Base-by-base conservation (phyloP, 441 rosid genomes). In the Pelargonium exstipulatum region DNA sequence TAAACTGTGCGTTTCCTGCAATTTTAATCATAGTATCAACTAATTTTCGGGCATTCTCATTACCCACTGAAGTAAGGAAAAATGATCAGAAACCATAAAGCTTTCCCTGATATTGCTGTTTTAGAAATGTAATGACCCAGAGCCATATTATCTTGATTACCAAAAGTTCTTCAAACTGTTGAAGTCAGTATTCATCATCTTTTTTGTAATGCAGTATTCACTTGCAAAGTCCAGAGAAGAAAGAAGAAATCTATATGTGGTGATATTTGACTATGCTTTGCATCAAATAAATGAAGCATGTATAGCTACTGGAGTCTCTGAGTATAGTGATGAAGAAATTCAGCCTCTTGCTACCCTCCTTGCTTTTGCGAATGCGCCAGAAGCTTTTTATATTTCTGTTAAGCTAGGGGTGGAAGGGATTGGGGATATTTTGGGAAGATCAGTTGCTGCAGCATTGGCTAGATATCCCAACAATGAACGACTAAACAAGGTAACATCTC, bases 321-420 rank as follows among this genome's bases (percentile, higher is more conserved):
- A 93, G 76, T 96, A 88, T 74, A 78, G 76, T 71, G 89, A 87
- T 75, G 96, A 96, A 76, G 98, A 96, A 81, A 87, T 91, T 83
- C 94, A 85, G 69, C 97, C 91, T 72, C 75, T 93, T 73, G 94
- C 99, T 65, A 77, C 82, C 71, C 79, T 91, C 71, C 96, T 96
- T 46, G 81, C 88, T 83, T 88, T 87, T 73, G 97, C 92, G 43
- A 90, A 88, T 80, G 98, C 98, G 29, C 96, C 98, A 13, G 99
- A 90, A 84, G 99, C 98, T 65, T 90, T 88, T 84, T 90, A 84
- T 80, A 89, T 92, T 75, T 86, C 99, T 83, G 88, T 95, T 78
- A 95, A 87, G 85, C 92, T 90, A 70, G 99, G 99, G 62, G 83
- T 91, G 64, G 96, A 92, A 81, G 99, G 99, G 75, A 90, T 90